Percentiles rank a stretch among this genome's conserved stretches.
Evolutionary conservation across 2,329 filamentous ascomycete species (phyloP).

Genomic region (Xylariaceae sp.): DNA sequence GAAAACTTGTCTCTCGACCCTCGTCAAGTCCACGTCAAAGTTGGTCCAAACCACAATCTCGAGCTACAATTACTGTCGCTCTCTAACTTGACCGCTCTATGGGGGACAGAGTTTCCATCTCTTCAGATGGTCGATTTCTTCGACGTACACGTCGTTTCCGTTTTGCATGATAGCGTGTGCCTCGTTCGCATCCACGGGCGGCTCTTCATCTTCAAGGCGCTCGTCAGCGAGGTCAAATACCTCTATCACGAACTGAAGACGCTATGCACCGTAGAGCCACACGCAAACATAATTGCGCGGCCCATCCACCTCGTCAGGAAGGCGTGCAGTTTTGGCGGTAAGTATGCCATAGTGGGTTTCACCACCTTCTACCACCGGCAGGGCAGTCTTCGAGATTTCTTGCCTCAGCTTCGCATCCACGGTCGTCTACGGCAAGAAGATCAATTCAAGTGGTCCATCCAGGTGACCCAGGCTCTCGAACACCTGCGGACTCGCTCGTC

Average conservation of each 20-base stretch:
- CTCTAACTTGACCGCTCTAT: slow-evolving; percentile 50
- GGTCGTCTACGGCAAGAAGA: slow-evolving; percentile 49
- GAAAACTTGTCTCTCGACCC: slow-evolving; percentile 57
- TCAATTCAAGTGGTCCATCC: slow-evolving; percentile 60
- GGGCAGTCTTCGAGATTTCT: slow-evolving; percentile 62
- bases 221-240: slow-evolving; percentile 64
- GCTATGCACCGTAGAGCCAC: slow-evolving; percentile 58
- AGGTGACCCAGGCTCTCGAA: slow-evolving; percentile 58
- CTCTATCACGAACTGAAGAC: slow-evolving; percentile 67
- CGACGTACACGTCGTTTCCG: slow-evolving; percentile 56
- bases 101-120: slow-evolving; percentile 50
- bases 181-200: slow-evolving; percentile 54
- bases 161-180: slow-evolving; percentile 66
- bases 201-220: slow-evolving; percentile 63
- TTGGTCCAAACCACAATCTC: slow-evolving; percentile 59
- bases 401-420: slow-evolving; percentile 59
- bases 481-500: slow-evolving; percentile 55
- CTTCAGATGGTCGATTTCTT: slow-evolving; percentile 57
- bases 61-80: slow-evolving; percentile 59
- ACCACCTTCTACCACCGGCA: slow-evolving; percentile 59
- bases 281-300: slow-evolving; percentile 59
- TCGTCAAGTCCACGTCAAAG: slow-evolving; percentile 51
- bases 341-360: slow-evolving; percentile 63
- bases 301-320: slow-evolving; percentile 64
- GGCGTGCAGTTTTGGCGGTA: slow-evolving; percentile 60